These are phyloP conservation scores for Pseudognaphalium luteoalbum DNA, from an alignment of 129 eudicot genomes.

Conservation along the genomic window DNA sequence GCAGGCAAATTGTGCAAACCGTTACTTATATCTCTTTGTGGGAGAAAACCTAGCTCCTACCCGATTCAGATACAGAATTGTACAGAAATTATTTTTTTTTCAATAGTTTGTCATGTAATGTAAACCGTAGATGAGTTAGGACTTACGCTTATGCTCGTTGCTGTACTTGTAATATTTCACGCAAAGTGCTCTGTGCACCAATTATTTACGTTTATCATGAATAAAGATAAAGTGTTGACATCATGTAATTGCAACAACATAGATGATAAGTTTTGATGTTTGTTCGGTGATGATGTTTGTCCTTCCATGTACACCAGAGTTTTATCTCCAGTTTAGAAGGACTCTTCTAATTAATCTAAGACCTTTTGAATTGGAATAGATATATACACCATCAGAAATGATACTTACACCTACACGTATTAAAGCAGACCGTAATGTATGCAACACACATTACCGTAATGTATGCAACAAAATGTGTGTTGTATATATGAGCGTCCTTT, in stretches of 20 bases:
- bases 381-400: no score
- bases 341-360: no score
- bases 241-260: background rate
- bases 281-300: background rate
- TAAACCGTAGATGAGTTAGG: constrained; percentile 23
- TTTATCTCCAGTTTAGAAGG: no score
- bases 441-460: no score
- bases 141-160: background rate
- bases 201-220: no score
- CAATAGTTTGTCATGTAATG: constrained; percentile 17
- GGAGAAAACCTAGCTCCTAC: background rate
- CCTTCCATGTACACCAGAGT: background rate
- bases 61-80: constrained; percentile 7
- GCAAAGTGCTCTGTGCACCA: no score
- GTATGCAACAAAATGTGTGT: no score
- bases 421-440: no score
- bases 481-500: no score
- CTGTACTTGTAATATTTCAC: constrained; percentile 1
- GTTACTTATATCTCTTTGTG: background rate
- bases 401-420: no score
- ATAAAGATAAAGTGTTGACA: no score
- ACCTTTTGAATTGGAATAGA: no score
- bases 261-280: background rate
- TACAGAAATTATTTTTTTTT: constrained; percentile 11
- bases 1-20: background rate